Evolutionary conservation across 2,329 filamentous ascomycete genomes (phyloP), one percentile per base, ranked within the genome.

Genomic region (Colletotrichum tamarilloi): DNA sequence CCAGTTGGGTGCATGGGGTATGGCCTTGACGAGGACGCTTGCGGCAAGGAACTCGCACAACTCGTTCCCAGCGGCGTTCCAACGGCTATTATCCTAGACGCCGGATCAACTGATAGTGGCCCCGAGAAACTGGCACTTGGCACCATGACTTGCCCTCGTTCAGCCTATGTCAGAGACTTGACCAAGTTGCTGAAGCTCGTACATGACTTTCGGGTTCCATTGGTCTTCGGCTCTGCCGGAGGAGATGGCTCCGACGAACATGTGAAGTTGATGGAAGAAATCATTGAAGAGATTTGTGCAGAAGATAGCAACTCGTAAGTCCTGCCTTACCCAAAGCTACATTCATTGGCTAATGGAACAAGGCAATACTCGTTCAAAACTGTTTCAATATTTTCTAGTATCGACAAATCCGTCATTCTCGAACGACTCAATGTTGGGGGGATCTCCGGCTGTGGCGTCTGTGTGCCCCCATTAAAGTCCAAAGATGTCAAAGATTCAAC

Each of bases 1-100:
- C 86, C 86, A 0, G 82, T 86, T 16, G 86, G 84, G 35, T 87
- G 87, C 84, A 77, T 88, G 8, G 86, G 87, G 5, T 88, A 87
- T 70, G 86, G 87, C 30, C 84, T 87, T 59, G 77, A 84, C 63
- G 80, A 82, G 35, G 73, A 75, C 0, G 77, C 81, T 26, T 81
- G 76, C 0, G 56, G 68, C 0, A 26, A 71, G 0, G 78, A 78
- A 4, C 77, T 84, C 0, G 73, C 77, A 0, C 62, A 35, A 0
- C 76, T 83, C 3, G 76, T 78, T 1, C 66, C 78, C 16, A 81
- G 68, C 0, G 78, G 78, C 0, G 72, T 78, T 0, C 82, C 82
- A 0, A 80, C 80, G 0, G 81, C 80, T 16, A 79, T 83, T 8
- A 80, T 83, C n/a, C 67, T 83, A 1, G 81, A 83, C 60, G 80